These are phyloP conservation scores for Malus sylvestris DNA, from an alignment of 306 rosid species.

Conservation along the genomic window DNA sequence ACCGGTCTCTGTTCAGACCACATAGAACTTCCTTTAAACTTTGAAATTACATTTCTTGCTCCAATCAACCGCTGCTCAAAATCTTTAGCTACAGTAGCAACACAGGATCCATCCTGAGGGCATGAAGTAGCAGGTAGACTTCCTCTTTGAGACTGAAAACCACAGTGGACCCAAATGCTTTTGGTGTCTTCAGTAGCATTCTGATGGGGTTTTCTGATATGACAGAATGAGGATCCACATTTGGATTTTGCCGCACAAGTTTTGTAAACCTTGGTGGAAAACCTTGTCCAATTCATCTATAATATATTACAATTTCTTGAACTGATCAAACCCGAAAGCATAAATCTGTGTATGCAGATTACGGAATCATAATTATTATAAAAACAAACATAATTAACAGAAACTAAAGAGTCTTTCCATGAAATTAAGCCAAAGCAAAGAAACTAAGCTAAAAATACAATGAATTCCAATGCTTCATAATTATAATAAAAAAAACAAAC, in stretches of 20 bases:
- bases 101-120: background rate
- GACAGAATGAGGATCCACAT: constrained; percentile 3
- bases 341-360: background rate
- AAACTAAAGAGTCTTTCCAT: background rate
- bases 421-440: background rate
- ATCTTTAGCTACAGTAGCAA: background rate
- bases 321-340: background rate
- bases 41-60: constrained; percentile 3
- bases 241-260: constrained; percentile 4
- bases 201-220: background rate
- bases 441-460: background rate
- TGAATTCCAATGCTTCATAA: background rate
- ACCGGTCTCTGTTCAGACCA: constrained; percentile 3
- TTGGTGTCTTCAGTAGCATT: background rate
- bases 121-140: background rate
- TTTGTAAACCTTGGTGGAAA: constrained; percentile 2
- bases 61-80: background rate
- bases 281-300: constrained; percentile 37
- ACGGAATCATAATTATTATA: background rate
- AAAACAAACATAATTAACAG: background rate
- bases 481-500: background rate
- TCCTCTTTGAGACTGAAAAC: constrained; percentile 11
- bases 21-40: constrained; percentile 4
- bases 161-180: background rate
- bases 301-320: background rate